Evolutionary conservation across 2,329 filamentous ascomycete genomes (phyloP), one percentile per base, ranked within the genome.

Genomic region (Hypoxylon sp.): DNA sequence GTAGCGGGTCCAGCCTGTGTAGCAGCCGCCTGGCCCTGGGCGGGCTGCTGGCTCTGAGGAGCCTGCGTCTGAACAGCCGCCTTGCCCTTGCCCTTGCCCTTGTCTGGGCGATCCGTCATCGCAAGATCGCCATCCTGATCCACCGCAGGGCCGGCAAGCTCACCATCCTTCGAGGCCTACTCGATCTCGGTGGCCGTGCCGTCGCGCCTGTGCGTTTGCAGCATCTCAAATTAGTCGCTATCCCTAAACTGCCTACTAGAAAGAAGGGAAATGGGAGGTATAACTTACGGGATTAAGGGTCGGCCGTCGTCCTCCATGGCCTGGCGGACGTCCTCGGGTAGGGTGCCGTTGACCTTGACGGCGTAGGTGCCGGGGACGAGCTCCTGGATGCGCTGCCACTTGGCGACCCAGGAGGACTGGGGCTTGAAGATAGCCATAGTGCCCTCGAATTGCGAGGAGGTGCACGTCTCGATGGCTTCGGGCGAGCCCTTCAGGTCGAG

Each of bases 401-500:
- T 93, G n/a, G 95, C 95, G 54, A 98, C 93, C 96, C 96, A 99
- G 77, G 93, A 97, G 73, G 86, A 88, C 48, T 84, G 83, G n/a
- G 95, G 95, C 79, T 98, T 91, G 53, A 91, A 89, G 40, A 98
- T 87, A 44, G 93, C 90, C 79, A 98, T 93, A 72, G 98, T 83
- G 53, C 96, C 96, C 81, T 99, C 96, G 79, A 96, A 99, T 72
- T 98, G 95, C 77, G 95, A 93, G 13, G 94, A 97, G 20, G 96
- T 99, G 87, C 95, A 98, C 83, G 94, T 93, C 78, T 93, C 90
- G 77, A 98, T 92, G 71, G 90, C 88, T 68, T 99, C 96, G 74
- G 87, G 84, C 72, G 91, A 92, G 79, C 91, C 90, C 72, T 89
- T 87, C 68, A 98, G 91, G 80, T 93, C 91, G 66, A 99, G 91